Evolutionary conservation across 495 filamentous ascomycete species (phyloP).

Genomic region (Parachaetomium inaequale): DNA sequence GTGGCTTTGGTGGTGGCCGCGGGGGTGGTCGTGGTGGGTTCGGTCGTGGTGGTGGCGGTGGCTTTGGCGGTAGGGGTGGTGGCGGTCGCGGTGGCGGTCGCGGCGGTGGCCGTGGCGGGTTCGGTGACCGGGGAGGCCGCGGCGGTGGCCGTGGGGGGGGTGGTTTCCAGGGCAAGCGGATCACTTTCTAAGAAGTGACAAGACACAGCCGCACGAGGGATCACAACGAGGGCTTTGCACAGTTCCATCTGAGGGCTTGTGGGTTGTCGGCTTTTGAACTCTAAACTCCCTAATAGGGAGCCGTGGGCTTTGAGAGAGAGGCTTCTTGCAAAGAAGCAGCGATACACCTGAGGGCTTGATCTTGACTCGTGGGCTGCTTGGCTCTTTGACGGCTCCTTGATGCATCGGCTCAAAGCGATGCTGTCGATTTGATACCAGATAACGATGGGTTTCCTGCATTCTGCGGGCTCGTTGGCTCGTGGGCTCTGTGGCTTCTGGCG

Average conservation of each 20-base stretch:
- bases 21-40: slow-evolving; percentile 51
- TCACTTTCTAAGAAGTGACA: slow-evolving; percentile 64
- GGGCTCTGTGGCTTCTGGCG: slow-evolving; percentile 27
- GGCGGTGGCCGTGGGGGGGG: slow-evolving; percentile 47
- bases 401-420: slow-evolving; percentile 23
- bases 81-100: slow-evolving; percentile 35
- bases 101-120: slow-evolving; percentile 45
- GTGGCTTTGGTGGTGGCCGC: slow-evolving; percentile 48
- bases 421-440: slow-evolving; percentile 20
- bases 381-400: slow-evolving; percentile 43
- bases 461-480: slow-evolving; percentile 46
- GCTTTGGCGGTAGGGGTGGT: slow-evolving; percentile 44
- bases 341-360: slow-evolving; percentile 47
- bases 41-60: slow-evolving; percentile 51
- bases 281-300: slow-evolving; percentile 34
- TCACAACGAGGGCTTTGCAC: slow-evolving; percentile 39
- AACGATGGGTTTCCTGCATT: slow-evolving; percentile 31
- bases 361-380: slow-evolving; percentile 47
- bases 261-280: slow-evolving; percentile 51
- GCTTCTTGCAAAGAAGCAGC: slow-evolving; percentile 39
- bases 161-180: slow-evolving; percentile 84
- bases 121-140: slow-evolving; percentile 37
- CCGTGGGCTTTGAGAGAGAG: slow-evolving; percentile 49
- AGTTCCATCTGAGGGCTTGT: slow-evolving; percentile 46
- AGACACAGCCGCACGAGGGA: slow-evolving; percentile 35